A percentile compares a stretch with the other conserved stretches of the same genome.
These are phyloP conservation scores for Acanthamoeba sp. DNA, from an alignment of 208 protist species.

Conservation along the genomic window DNA sequence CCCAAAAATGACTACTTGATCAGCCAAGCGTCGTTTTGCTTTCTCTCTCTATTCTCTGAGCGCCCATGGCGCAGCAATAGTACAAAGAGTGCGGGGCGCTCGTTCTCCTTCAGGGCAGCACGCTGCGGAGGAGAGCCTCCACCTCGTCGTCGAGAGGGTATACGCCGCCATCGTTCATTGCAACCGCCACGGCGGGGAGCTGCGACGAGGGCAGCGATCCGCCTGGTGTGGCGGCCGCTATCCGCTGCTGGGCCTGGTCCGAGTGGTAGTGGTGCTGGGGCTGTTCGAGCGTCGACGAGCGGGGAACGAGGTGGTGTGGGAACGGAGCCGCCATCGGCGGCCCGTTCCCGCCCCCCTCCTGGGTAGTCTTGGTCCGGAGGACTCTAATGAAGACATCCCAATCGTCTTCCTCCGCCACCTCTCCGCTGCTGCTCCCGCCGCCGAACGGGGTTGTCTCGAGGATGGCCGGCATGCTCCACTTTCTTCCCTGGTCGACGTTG, in stretches of 20 bases:
- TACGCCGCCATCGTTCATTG: neutral
- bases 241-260: no score
- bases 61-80: no score
- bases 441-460: neutral
- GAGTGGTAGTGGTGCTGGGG: no score
- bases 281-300: neutral
- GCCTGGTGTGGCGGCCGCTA: no score
- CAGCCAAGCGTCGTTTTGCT: no score
- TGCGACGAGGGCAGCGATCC: no score
- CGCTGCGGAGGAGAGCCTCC: neutral
- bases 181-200: neutral
- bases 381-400: neutral
- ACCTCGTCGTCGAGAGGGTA: neutral
- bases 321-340: neutral
- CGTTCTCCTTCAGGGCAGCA: neutral
- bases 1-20: no score
- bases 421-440: no score
- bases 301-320: neutral
- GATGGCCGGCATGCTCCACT: neutral
- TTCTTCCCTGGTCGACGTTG: neutral
- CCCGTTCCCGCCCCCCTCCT: neutral
- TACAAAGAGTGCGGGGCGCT: no score
- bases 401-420: neutral
- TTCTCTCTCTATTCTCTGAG: no score
- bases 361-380: neutral